A percentile compares a stretch with the other conserved stretches of the same genome.
These are phyloP conservation scores for Phytophthora agathidicida DNA, from an alignment of 352 stramenopile genomes.

Conservation along the genomic window DNA sequence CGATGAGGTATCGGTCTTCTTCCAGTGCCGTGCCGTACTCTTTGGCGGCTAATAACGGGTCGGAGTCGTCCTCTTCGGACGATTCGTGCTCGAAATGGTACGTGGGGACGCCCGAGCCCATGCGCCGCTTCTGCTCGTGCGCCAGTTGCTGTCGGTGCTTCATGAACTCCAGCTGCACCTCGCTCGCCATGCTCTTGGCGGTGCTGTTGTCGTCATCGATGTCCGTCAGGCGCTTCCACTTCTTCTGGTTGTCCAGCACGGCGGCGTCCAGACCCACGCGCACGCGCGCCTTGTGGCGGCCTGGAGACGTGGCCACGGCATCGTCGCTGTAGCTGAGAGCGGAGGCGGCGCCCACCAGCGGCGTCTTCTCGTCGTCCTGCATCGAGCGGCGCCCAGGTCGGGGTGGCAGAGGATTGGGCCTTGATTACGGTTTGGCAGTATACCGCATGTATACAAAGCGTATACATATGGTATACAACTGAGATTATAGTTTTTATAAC, in stretches of 20 bases:
- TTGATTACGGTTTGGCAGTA: too few relatives aligned
- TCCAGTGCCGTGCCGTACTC: conserved; percentile 44
- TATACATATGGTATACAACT: too few relatives aligned
- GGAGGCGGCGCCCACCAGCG: conserved; percentile 34
- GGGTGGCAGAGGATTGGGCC: too few relatives aligned
- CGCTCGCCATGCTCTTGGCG: conserved; percentile 84
- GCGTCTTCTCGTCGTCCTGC: conserved; percentile 46
- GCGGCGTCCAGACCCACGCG: conserved; percentile 69
- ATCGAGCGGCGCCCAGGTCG: too few relatives aligned
- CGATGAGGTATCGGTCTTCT: conserved; percentile 77
- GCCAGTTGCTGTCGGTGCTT: conserved; percentile 54
- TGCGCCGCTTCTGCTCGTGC: conserved; percentile 44
- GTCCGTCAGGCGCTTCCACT: conserved; percentile 81
- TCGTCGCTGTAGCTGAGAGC: conserved; percentile 12
- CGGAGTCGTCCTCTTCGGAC: conserved; percentile 20
- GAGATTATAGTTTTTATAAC: too few relatives aligned
- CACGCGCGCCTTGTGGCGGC: conserved; percentile 37
- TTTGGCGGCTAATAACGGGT: conserved; percentile 33
- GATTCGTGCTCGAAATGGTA: conserved; percentile 41
- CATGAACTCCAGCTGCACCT: conserved; percentile 78
- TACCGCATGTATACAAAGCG: too few relatives aligned
- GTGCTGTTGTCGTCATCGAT: conserved; percentile 83
- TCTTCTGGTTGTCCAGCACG: conserved; percentile 80
- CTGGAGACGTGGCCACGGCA: conserved; percentile 10
- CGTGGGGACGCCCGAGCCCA: conserved; percentile 43